phyloP scores from a whole-genome alignment of 2,329 filamentous ascomycete genomes.

The Knufia fluminis region DNA sequence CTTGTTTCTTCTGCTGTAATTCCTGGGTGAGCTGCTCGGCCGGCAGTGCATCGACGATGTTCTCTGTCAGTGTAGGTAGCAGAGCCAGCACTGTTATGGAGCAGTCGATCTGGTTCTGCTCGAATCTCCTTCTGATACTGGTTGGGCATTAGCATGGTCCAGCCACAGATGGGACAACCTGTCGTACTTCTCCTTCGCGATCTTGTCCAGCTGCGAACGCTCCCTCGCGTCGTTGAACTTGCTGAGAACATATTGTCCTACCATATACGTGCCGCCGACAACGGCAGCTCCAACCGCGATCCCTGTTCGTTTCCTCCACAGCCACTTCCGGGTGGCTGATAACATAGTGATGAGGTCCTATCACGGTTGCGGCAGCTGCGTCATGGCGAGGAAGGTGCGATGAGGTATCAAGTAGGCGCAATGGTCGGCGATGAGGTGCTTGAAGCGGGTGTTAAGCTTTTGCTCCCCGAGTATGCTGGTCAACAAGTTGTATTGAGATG shows the following conservation, averaged over 20 bases:
- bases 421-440: background rate
- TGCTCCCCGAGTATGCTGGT: background rate
- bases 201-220: conserved; percentile 92
- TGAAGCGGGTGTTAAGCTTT: background rate
- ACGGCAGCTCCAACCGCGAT: conserved; percentile 82
- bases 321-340: conserved; percentile 73
- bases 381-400: conserved; percentile 1
- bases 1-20: conserved; percentile 83
- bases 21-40: conserved; percentile 90
- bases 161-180: conserved; percentile 23
- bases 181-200: conserved; percentile 88
- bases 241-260: conserved; percentile 80
- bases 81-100: conserved; percentile 96
- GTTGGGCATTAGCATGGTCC: conserved; percentile 11
- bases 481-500: background rate
- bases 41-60: conserved; percentile 76
- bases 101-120: conserved; percentile 98
- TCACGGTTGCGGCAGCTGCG: conserved; percentile 1
- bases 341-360: conserved; percentile 43
- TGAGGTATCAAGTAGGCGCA: background rate
- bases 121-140: conserved; percentile 88
- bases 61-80: conserved; percentile 80
- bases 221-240: conserved; percentile 91
- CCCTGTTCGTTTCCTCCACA: conserved; percentile 82
- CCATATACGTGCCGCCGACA: conserved; percentile 81